A percentile compares a stretch with the other conserved stretches of the same genome.
These are phyloP conservation scores for Polyporus arcularius DNA, from an alignment of 768 basidiomycete genomes.

Conservation along the genomic window DNA sequence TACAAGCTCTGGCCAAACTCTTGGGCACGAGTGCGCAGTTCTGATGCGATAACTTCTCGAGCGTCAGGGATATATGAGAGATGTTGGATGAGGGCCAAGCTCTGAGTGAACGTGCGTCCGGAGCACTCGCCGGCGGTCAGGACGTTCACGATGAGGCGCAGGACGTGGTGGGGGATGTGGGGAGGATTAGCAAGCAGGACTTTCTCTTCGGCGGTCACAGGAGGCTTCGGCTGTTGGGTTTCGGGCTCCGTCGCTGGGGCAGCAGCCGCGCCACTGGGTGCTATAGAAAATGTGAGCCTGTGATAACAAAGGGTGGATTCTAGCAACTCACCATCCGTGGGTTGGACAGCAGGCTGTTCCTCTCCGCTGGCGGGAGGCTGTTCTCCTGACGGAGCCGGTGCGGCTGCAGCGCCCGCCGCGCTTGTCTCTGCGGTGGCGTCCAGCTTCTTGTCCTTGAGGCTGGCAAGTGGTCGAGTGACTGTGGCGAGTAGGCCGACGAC, in stretches of 20 bases:
- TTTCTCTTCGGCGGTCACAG: conserved; percentile 37
- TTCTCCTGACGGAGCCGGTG: not conserved
- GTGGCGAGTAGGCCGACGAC: conserved; percentile 86
- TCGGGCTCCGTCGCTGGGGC: conserved; percentile 6
- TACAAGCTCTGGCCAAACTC: conserved; percentile 80
- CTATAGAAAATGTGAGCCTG: not conserved
- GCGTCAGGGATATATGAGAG: conserved; percentile 87
- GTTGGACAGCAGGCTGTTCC: not conserved
- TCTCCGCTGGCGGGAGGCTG: not conserved
- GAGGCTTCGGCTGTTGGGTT: conserved; percentile 27
- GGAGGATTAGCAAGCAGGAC: conserved; percentile 73
- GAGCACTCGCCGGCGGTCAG: conserved; percentile 98
- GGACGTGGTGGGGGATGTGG: conserved; percentile 79
- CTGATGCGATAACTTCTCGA: conserved; percentile 85
- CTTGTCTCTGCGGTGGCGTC: conserved; percentile 36
- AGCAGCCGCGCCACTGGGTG: not conserved
- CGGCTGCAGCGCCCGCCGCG: not conserved
- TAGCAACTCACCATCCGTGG: conserved; percentile 4
- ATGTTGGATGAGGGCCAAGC: conserved; percentile 88
- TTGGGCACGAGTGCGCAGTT: conserved; percentile 84
- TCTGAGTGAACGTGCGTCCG: conserved; percentile 93
- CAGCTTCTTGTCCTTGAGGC: conserved; percentile 44
- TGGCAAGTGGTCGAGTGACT: conserved; percentile 81
- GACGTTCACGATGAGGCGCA: conserved; percentile 94
- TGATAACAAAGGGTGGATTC: no score